Percentiles rank a stretch among this genome's conserved stretches.
Conservation (phyloP, 2,329 filamentous ascomycete species). For the Colletotrichum endophyticum region DNA sequence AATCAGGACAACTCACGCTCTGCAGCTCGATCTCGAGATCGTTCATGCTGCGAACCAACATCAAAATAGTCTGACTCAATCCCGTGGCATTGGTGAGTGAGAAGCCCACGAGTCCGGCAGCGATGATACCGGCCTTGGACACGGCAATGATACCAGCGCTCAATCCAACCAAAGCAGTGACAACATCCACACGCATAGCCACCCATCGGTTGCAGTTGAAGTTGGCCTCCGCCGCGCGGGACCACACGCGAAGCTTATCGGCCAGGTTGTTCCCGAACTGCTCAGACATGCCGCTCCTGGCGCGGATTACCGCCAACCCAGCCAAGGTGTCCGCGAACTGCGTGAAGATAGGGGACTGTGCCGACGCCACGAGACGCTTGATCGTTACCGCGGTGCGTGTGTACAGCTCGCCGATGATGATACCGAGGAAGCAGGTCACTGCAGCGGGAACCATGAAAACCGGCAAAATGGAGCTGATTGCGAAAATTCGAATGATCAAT, state of each 20-base stretch:
- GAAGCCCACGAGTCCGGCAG: constrained; percentile 60
- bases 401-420: constrained; percentile 55
- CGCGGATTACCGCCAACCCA: constrained; percentile 55
- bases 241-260: constrained; percentile 51
- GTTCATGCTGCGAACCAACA: constrained; percentile 58
- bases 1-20: constrained; percentile 45
- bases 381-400: constrained; percentile 53
- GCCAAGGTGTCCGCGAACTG: constrained; percentile 60
- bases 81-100: constrained; percentile 62
- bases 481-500: constrained; percentile 50
- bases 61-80: constrained; percentile 55
- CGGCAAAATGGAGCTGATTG: constrained; percentile 56
- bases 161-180: constrained; percentile 56
- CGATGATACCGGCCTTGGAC: constrained; percentile 48
- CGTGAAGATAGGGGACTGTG: constrained; percentile 60
- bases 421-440: constrained; percentile 48
- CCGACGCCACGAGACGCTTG: constrained; percentile 49
- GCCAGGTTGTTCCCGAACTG: constrained; percentile 55
- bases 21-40: constrained; percentile 63
- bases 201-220: constrained; percentile 66
- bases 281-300: constrained; percentile 42
- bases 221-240: constrained; percentile 51
- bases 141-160: constrained; percentile 58
- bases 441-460: constrained; percentile 53
- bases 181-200: constrained; percentile 57